Percentiles rank a stretch among this genome's conserved stretches.
These are phyloP conservation scores for Amylostereum areolatum DNA, from an alignment of 1,284 basidiomycete genomes.

Conservation along the genomic window DNA sequence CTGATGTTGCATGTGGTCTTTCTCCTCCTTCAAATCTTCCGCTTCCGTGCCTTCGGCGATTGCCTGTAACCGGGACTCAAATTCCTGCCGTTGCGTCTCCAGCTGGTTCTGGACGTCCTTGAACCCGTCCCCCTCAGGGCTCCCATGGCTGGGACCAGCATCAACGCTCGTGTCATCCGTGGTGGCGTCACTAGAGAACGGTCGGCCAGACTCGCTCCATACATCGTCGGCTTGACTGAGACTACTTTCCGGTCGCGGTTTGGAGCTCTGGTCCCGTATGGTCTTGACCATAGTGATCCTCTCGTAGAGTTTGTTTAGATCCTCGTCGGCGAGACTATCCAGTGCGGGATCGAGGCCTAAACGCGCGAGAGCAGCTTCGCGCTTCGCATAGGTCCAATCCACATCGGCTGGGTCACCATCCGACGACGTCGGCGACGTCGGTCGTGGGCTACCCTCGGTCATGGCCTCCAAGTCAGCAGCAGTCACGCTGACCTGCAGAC, in stretches of 20 bases:
- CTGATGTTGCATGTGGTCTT: constrained; percentile 87
- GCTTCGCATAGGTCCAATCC: constrained; percentile 91
- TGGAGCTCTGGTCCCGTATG: constrained; percentile 70
- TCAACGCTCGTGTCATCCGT: constrained; percentile 86
- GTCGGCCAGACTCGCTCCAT: constrained; percentile 78
- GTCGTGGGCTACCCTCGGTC: constrained; percentile 51
- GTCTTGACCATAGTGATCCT: constrained; percentile 90
- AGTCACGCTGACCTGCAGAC: constrained; percentile 56
- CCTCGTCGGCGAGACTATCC: constrained; percentile 87
- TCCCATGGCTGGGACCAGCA: constrained; percentile 57
- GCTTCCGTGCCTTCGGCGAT: constrained; percentile 69
- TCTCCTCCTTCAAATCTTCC: constrained; percentile 82
- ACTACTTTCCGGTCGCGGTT: constrained; percentile 76
- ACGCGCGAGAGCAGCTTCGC: constrained; percentile 83
- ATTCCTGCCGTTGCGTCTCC: constrained; percentile 39
- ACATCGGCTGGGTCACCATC: constrained; percentile 69
- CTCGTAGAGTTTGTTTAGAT: constrained; percentile 90
- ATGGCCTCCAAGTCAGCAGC: constrained; percentile 56
- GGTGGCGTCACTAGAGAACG: constrained; percentile 63
- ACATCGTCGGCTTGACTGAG: constrained; percentile 79
- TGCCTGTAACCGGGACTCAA: constrained; percentile 65
- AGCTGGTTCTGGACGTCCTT: constrained; percentile 69
- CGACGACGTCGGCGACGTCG: constrained; percentile 67
- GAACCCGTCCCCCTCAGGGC: constrained; percentile 59
- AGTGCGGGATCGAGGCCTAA: constrained; percentile 82